These are phyloP conservation scores for Epichloe brachyelytri DNA, from an alignment of 2,329 filamentous ascomycete species.

Conservation along the genomic window DNA sequence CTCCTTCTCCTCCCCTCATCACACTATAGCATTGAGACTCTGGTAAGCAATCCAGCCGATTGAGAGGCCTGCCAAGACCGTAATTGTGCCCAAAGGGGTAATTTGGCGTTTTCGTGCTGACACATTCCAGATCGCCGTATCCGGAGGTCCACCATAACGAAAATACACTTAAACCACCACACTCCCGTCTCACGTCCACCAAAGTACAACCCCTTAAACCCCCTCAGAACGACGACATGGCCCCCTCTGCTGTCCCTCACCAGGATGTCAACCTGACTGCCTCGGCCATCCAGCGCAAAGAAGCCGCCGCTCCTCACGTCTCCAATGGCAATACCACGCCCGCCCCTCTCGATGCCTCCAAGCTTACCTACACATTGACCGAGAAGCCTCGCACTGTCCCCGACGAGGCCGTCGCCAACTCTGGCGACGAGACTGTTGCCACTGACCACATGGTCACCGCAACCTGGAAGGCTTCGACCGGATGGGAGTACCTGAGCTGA, in stretches of 20 bases:
- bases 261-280: constrained; percentile 40
- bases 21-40: not conserved
- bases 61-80: not conserved
- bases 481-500: constrained; percentile 65
- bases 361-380: constrained; percentile 42
- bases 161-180: not conserved
- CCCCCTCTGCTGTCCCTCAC: constrained; percentile 31
- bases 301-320: constrained; percentile 22
- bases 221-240: constrained; percentile 22
- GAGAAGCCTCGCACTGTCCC: constrained; percentile 39
- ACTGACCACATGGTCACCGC: constrained; percentile 85
- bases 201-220: too few relatives aligned
- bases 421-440: constrained; percentile 41
- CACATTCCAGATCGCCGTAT: not conserved
- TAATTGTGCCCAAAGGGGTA: not conserved
- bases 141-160: not conserved
- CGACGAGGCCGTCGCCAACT: constrained; percentile 31
- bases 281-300: constrained; percentile 37
- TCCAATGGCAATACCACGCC: constrained; percentile 31
- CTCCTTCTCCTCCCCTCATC: too few relatives aligned
- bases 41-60: not conserved
- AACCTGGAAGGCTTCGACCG: constrained; percentile 48
- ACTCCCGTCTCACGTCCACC: not conserved
- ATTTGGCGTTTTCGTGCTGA: not conserved
- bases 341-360: constrained; percentile 49